Conservation (phyloP, 441 rosid species). For the Populus hybrid region DNA sequence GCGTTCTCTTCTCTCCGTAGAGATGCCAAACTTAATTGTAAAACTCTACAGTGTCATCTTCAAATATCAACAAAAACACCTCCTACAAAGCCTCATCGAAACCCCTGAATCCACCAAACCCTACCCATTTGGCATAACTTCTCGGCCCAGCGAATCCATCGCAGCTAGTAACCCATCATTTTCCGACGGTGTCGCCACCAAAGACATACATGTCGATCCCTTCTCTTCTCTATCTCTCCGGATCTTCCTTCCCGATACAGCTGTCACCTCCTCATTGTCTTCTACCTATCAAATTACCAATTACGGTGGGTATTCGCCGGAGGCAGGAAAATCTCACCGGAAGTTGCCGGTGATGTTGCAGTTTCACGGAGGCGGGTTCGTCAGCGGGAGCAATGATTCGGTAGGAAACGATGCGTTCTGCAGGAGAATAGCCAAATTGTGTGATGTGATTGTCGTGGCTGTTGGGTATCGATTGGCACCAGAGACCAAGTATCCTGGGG, state of each 20-base stretch:
- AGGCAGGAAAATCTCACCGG: constrained; percentile 30
- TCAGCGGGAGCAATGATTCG: constrained; percentile 82
- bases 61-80: constrained; percentile 75
- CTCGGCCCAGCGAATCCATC: constrained; percentile 71
- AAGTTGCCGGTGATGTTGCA: constrained; percentile 81
- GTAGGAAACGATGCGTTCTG: constrained; percentile 84
- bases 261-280: constrained; percentile 41
- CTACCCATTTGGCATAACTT: constrained; percentile 57
- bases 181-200: constrained; percentile 83
- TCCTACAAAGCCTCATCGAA: constrained; percentile 54
- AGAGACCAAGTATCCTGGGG: constrained; percentile 73
- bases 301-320: constrained; percentile 79
- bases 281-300: not conserved
- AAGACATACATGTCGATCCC: constrained; percentile 88
- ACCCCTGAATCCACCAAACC: constrained; percentile 30
- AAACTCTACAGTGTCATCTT: constrained; percentile 76
- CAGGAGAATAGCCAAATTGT: constrained; percentile 70
- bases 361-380: constrained; percentile 96
- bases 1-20: not conserved
- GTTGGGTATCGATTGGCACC: constrained; percentile 45
- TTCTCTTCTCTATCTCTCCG: constrained; percentile 70
- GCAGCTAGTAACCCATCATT: constrained; percentile 69
- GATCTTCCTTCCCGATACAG: constrained; percentile 83
- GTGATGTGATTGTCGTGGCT: constrained; percentile 77
- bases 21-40: constrained; percentile 72